Conservation (phyloP, 306 rosid genomes). For the Vigna unguiculata region DNA sequence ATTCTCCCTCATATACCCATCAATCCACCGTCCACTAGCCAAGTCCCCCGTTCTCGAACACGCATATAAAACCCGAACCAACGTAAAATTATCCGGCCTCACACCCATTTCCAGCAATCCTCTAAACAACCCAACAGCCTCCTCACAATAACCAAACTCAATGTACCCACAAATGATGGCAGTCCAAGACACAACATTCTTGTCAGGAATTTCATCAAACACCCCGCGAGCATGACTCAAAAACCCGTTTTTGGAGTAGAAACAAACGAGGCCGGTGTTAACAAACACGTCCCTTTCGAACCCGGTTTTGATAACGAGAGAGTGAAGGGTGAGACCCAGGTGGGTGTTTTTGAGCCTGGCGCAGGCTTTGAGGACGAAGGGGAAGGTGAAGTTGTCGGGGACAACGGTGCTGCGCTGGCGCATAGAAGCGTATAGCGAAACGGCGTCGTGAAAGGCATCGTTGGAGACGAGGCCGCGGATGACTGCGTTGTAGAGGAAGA, state of each 20-base stretch:
- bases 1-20: conserved; percentile 55
- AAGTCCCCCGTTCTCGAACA: conserved; percentile 65
- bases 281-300: conserved; percentile 68
- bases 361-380: conserved; percentile 72
- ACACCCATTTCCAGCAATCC: conserved; percentile 66
- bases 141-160: conserved; percentile 47
- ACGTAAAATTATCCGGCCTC: conserved; percentile 66
- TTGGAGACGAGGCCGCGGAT: conserved; percentile 67
- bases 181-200: conserved; percentile 75
- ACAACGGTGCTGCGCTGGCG: conserved; percentile 30
- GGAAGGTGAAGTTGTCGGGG: conserved; percentile 66
- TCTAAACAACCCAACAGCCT: conserved; percentile 62
- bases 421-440: conserved; percentile 56
- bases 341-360: conserved; percentile 53
- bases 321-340: conserved; percentile 57
- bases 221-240: conserved; percentile 56
- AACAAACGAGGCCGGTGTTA: conserved; percentile 56
- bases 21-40: conserved; percentile 68
- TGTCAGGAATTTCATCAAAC: conserved; percentile 65
- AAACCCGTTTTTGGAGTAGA: conserved; percentile 59
- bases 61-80: conserved; percentile 63
- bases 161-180: conserved; percentile 66
- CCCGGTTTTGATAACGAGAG: conserved; percentile 65
- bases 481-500: conserved; percentile 66
- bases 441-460: conserved; percentile 55